Base-by-base conservation (phyloP, 306 rosid genomes). In the Prunus mume region DNA sequence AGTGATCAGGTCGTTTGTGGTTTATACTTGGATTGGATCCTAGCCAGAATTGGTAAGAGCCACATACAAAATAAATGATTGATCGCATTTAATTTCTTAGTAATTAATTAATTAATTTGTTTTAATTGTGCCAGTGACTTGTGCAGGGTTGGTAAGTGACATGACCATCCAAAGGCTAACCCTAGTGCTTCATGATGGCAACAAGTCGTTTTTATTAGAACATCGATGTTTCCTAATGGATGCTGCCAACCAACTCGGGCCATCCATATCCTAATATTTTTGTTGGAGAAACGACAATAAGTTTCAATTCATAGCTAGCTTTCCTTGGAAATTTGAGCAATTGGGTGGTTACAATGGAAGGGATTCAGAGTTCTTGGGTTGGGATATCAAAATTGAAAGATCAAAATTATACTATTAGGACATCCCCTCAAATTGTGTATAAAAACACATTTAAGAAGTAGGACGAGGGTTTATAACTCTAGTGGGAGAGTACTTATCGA, bases 81-180 rank as follows among this genome's bases (percentile, higher is more conserved):
- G 67, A 64, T 74, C 77, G 20, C 9, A 30, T 20, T 55, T n/a
- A 47, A 10, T 47, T 52, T 52, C 68, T 49, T 30, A 54, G 76
- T 57, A 7, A 56, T 47, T 65, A 30, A 22, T 58, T 43, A 51
- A 34, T 25, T 10, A 25, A 45, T 15, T 56, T 46, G 25, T 8
- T 43, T 60, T 25, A 60, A 55, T 72, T 46, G 50, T 41, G 80
- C 79, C 76, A 64, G 83, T 85, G 83, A 65, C 6, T 80, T 81
- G 19, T 88, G 96, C 96, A 79, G 81, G 89, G 93, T 93, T 71
- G 93, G 83, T 85, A 11, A 86, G 90, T 85, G 88, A 83, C 96
- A 89, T 81, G 79, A 72, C 70, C 45, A 78, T 46, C 84, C 43
- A 76, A 65, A 64, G 74, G 80, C 32, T 83, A 63, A 38, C 70